Percentiles rank a stretch among this genome's conserved stretches.
These are phyloP conservation scores for Irpex rosettiformis DNA, from an alignment of 1,284 basidiomycete genomes.

Conservation along the genomic window DNA sequence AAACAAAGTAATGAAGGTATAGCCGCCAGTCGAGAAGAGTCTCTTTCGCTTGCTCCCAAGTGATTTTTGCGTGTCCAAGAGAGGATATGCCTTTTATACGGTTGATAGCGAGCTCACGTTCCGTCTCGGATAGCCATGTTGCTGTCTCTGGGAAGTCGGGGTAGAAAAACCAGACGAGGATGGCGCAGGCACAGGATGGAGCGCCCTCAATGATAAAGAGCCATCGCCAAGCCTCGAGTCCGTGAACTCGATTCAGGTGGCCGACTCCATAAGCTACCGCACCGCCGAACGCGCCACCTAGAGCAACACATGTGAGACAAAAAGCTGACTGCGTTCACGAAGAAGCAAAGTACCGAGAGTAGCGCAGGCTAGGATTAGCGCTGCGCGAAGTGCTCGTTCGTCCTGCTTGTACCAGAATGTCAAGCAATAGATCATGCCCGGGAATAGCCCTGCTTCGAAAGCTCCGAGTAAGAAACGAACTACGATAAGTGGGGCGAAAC, in stretches of 20 bases:
- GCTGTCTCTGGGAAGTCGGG: conserved; percentile 14
- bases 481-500: conserved; percentile 33
- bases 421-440: conserved; percentile 47
- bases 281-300: conserved; percentile 41
- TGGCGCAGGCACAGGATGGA: conserved; percentile 12
- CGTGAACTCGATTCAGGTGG: background rate
- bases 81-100: conserved; percentile 29
- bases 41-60: conserved; percentile 24
- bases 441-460: conserved; percentile 64
- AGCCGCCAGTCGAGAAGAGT: conserved; percentile 30
- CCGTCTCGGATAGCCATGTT: conserved; percentile 12
- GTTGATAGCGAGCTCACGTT: conserved; percentile 14
- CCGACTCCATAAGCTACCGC: conserved; percentile 33
- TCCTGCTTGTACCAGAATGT: conserved; percentile 40
- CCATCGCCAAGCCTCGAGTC: conserved; percentile 23
- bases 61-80: conserved; percentile 25
- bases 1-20: conserved; percentile 30
- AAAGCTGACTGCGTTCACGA: background rate
- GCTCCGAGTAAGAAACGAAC: conserved; percentile 60
- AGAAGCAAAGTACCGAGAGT: conserved; percentile 23
- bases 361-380: conserved; percentile 36
- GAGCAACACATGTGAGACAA: background rate
- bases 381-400: conserved; percentile 37
- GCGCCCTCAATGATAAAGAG: conserved; percentile 38
- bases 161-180: conserved; percentile 9